Percentiles rank a stretch among this genome's conserved stretches.
Conservation (phyloP, 441 rosid genomes). For the Aquilaria agallochum region DNA sequence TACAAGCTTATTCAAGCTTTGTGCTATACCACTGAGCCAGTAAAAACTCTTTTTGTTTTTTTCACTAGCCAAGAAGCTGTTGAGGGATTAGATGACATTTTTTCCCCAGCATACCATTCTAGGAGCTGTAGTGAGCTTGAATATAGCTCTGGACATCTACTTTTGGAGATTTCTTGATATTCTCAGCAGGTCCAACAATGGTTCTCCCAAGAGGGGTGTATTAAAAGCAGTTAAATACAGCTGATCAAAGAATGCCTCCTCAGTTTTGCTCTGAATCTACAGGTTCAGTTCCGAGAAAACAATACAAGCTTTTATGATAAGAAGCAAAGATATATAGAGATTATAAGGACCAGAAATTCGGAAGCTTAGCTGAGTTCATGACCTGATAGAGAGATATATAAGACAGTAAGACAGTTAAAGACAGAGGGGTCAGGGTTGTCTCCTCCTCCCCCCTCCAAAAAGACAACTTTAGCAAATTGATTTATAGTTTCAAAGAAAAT, state of each 20-base stretch:
- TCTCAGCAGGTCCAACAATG: conserved; percentile 92
- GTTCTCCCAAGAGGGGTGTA: conserved; percentile 94
- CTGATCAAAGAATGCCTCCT: conserved; percentile 97
- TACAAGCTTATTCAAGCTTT: conserved; percentile 47
- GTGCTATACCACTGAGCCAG: conserved; percentile 96
- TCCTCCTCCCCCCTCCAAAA: too few species aligned
- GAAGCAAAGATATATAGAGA: too few species aligned
- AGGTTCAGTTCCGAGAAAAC: not conserved
- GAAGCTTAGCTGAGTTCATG: too few species aligned
- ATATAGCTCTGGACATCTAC: conserved; percentile 80
- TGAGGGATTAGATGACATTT: conserved; percentile 78
- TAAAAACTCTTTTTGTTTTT: conserved; percentile 70
- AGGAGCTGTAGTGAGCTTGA: conserved; percentile 94
- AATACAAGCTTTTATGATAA: too few species aligned
- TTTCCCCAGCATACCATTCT: conserved; percentile 65
- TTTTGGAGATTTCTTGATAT: conserved; percentile 72
- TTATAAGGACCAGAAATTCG: too few species aligned
- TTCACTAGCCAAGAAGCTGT: conserved; percentile 82
- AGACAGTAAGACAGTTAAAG: too few species aligned
- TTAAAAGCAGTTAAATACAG: conserved; percentile 98
- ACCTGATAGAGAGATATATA: too few species aligned
- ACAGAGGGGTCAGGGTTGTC: too few species aligned
- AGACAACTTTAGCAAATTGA: too few species aligned
- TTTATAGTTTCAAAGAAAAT: too few species aligned
- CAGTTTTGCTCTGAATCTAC: conserved; percentile 93